phyloP scores from a whole-genome alignment of 2,329 filamentous ascomycete genomes.

The Arachnomyces sp. region DNA sequence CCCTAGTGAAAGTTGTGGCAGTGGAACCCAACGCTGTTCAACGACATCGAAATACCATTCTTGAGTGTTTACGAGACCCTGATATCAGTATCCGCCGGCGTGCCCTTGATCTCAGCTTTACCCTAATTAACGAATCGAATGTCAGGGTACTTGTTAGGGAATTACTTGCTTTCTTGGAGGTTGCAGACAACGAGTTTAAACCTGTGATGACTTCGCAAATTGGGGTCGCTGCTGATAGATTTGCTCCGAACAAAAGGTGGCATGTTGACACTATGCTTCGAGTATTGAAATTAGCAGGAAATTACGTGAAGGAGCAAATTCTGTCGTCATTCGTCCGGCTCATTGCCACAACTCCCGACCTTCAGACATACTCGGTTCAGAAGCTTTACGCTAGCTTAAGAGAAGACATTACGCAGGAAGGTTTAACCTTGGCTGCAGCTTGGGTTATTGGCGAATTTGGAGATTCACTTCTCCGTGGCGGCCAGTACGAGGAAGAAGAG shows the following conservation, averaged over 20 bases:
- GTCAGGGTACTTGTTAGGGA: constrained; percentile 90
- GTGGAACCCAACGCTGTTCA: constrained; percentile 98
- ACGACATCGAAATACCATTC: constrained; percentile 90
- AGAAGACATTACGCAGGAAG: constrained; percentile 96
- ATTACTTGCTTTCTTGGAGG: constrained; percentile 87
- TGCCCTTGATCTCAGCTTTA: constrained; percentile 96
- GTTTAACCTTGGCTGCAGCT: constrained; percentile 80
- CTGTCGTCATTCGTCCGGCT: constrained; percentile 92
- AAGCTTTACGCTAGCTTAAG: constrained; percentile 87
- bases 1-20: constrained; percentile 93
- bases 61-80: constrained; percentile 91
- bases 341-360: constrained; percentile 85
- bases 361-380: constrained; percentile 94
- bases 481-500: constrained; percentile 91
- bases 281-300: constrained; percentile 85
- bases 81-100: constrained; percentile 95
- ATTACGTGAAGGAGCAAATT: constrained; percentile 97
- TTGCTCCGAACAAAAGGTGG: constrained; percentile 95
- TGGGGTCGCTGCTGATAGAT: constrained; percentile 91
- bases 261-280: constrained; percentile 97
- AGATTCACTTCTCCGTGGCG: constrained; percentile 78
- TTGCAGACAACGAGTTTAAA: constrained; percentile 98
- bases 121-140: constrained; percentile 93
- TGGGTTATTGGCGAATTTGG: constrained; percentile 99
- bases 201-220: constrained; percentile 98